Conservation (phyloP, 164 flowering plant genomes). For the Dillenia suffruticosa region DNA sequence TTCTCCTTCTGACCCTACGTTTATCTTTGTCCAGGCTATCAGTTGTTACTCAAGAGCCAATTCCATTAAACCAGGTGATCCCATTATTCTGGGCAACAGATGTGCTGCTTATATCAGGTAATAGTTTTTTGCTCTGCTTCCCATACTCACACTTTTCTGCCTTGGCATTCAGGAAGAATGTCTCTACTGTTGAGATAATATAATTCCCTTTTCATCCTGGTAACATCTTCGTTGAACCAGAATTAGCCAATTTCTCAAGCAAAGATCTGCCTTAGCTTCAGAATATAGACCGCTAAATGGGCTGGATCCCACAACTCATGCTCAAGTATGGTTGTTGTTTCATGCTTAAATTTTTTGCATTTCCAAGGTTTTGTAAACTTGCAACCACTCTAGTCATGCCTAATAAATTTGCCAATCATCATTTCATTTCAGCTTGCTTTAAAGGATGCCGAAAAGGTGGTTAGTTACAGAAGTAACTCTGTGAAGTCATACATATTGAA, state of each 20-base stretch:
- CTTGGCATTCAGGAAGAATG: background rate
- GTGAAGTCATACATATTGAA: conserved; percentile 61
- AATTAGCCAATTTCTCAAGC: conserved; percentile 58
- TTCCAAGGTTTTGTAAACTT: no score
- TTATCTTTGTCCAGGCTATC: conserved; percentile 55
- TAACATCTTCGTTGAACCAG: conserved; percentile 30
- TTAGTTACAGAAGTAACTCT: conserved; percentile 41
- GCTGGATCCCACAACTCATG: conserved; percentile 85
- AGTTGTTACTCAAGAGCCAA: conserved; percentile 67
- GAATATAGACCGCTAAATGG: conserved; percentile 78
- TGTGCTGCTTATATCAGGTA: conserved; percentile 79
- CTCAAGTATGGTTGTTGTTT: conserved; percentile 55
- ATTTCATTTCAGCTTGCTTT: conserved; percentile 69
- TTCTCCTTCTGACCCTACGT: no score
- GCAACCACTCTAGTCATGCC: no score
- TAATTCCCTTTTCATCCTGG: conserved; percentile 2
- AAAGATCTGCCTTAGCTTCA: conserved; percentile 68
- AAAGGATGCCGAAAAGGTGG: conserved; percentile 90
- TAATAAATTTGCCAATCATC: background rate
- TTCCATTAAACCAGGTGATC: conserved; percentile 60
- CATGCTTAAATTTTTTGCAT: background rate
- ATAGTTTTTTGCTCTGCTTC: background rate
- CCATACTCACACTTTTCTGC: background rate
- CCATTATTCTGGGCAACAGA: conserved; percentile 73
- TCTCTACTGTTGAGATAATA: background rate